Evolutionary conservation across 2,329 filamentous ascomycete genomes (phyloP), one percentile per base, ranked within the genome.

Genomic region (Nothophoma quercina): DNA sequence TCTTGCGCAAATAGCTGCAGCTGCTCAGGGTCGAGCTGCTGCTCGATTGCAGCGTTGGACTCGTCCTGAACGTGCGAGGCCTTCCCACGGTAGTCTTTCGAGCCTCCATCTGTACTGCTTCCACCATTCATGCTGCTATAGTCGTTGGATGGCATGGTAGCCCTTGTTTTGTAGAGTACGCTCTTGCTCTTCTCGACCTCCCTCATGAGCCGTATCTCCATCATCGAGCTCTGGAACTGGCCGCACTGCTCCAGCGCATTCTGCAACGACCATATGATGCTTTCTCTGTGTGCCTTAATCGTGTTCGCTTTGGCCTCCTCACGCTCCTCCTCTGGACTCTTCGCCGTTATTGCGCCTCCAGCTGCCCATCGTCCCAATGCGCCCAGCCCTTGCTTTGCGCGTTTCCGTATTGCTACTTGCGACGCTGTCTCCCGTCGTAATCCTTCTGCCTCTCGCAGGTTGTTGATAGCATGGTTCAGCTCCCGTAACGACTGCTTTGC

Each of bases 1-100:
- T 96, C 93, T 75, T 91, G 85, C 63, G 93, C 93, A 77, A 99
- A 98, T 70, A 96, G 84, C 73, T 97, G 93, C 44, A 95, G 79
- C 75, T 98, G 93, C 70, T 97, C 92, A 18, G 87, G 82, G 15
- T 89, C 91, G 56, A 97, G 78, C 57, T 87, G 84, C 33, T 85
- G 71, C 67, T 83, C 80, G 33, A 81, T 78, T 6, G 72, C 67
- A 21, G 58, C 50, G 26, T 55, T 65, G 33, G 62, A 56, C 36
- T 63, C 58, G 15, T 72, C 71, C 18, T 66, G 58, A 4, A 40
- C 28, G 10, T 58, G 43, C 22, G 63, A 51, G 7, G 65, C 38
- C 56, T 67, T 68, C 12, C 57, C 63, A n/a, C 67, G 60, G 51
- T 69, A 70, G 43, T 65, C 61, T n/a, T 42, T 49, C 22, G 64